Percentiles rank a stretch among this genome's conserved stretches.
phyloP scores from a whole-genome alignment of 2,329 filamentous ascomycete genomes.

The Fusarium sp. region DNA sequence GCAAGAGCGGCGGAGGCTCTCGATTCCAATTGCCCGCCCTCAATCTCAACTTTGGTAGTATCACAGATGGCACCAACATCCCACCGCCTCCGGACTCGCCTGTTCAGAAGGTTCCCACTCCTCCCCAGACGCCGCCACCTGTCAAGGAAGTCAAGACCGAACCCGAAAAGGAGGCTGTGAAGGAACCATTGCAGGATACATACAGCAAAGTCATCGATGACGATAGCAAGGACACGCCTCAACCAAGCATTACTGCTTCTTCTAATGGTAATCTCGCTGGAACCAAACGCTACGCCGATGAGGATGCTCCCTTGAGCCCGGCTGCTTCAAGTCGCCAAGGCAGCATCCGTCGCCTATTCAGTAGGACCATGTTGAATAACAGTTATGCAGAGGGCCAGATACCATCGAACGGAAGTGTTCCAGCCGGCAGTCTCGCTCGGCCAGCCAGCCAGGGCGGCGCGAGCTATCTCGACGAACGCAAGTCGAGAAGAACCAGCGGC shows the following conservation, averaged over 20 bases:
- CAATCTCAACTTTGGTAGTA: constrained; percentile 70
- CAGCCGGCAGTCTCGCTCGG: constrained; percentile 55
- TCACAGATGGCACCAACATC: constrained; percentile 74
- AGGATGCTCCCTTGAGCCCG: constrained; percentile 68
- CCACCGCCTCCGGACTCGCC: constrained; percentile 72
- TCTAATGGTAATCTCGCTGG: constrained; percentile 63
- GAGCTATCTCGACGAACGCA: constrained; percentile 67
- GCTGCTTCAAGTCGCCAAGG: constrained; percentile 67
- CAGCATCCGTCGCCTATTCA: constrained; percentile 72
- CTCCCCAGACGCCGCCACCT: constrained; percentile 56
- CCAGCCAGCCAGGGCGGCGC: constrained; percentile 67
- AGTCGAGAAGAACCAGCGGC: constrained; percentile 69
- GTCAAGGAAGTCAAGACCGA: constrained; percentile 47
- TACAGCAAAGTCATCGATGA: constrained; percentile 39
- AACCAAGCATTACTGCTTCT: constrained; percentile 47
- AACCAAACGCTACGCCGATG: constrained; percentile 66
- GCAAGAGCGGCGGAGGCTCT: constrained; percentile 49
- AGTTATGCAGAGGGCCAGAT: constrained; percentile 66
- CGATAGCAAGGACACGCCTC: constrained; percentile 36
- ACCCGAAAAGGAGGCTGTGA: constrained; percentile 31
- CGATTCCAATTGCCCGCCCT: constrained; percentile 72
- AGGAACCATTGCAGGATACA: constrained; percentile 19
- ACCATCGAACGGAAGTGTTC: constrained; percentile 56
- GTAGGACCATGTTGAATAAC: constrained; percentile 69
- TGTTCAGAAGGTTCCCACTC: constrained; percentile 63